Conservation (phyloP, 2,329 filamentous ascomycete genomes). For the Lachnellula occidentalis region DNA sequence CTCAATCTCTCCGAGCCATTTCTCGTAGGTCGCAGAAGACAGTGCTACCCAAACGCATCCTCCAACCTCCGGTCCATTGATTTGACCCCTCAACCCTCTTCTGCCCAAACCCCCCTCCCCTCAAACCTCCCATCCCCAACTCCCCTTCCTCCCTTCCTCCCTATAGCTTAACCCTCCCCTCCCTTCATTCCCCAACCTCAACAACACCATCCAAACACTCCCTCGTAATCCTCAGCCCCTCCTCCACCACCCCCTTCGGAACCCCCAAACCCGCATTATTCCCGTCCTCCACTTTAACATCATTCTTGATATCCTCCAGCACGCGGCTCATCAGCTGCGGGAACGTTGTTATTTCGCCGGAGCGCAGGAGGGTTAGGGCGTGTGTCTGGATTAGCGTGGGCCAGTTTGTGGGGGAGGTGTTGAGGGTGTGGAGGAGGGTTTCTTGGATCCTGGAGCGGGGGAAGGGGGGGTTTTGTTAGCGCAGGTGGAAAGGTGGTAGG, state of each 20-base stretch:
- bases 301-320: slow-evolving; percentile 49
- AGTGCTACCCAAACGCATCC: neutral
- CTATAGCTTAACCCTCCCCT: neutral
- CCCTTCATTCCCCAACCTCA: slow-evolving; percentile 21
- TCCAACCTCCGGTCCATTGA: neutral
- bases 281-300: slow-evolving; percentile 11
- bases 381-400: slow-evolving; percentile 54
- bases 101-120: neutral
- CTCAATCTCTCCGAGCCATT: too few species aligned
- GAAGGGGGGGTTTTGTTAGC: slow-evolving; percentile 6
- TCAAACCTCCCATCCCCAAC: neutral
- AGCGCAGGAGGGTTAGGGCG: slow-evolving; percentile 55
- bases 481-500: slow-evolving; percentile 1
- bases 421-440: slow-evolving; percentile 54
- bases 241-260: slow-evolving; percentile 54
- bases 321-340: slow-evolving; percentile 56
- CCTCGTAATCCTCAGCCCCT: slow-evolving; percentile 54
- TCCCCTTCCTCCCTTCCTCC: neutral
- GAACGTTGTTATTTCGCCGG: slow-evolving; percentile 54
- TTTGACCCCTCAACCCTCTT: too few species aligned
- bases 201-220: slow-evolving; percentile 48
- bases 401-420: slow-evolving; percentile 57
- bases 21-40: too few species aligned
- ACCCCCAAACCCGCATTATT: slow-evolving; percentile 43
- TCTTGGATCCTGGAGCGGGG: slow-evolving; percentile 52